Base-by-base conservation (phyloP, 129 eudicot species). In the Escallonia rubra region DNA sequence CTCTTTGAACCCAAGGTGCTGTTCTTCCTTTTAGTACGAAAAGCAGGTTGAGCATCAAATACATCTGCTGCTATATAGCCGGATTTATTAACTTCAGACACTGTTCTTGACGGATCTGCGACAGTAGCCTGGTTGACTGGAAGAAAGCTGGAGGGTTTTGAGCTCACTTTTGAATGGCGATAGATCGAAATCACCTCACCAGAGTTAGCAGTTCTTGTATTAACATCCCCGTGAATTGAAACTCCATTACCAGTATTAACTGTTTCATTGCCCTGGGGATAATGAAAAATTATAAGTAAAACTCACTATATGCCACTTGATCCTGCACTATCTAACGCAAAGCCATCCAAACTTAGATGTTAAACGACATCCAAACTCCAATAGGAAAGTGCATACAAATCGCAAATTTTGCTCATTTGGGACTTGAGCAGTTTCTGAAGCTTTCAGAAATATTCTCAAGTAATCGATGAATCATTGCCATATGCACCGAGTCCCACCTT, bases 11-110 rank as follows among this genome's bases (percentile, higher is more conserved):
- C 81, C 57, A 72, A 72, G 50, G 72, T 82, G 49, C 68, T 74
- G 43, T 74, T 83, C 71, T 80, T 91, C 83, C 94, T 82, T 79
- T 84, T 90, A 57, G 71, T 50, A 67, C 50, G 66, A 64, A 55
- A 64, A 44, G 54, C 14, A 41, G 51, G 55, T 50, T 75, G 72
- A 59, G 68, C 67, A 67, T 61, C 82, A 48, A 50, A 41, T 65
- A 45, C 64, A 65, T 61, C 81, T 64, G 61, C 68, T 16, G 80
- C 75, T n/a, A 42, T 60, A 46, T 43, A 9, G 10, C 63, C 65
- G 23, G 74, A 68, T 44, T 65, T 72, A 71, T 74, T 70, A 66
- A 16, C 79, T 65, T 76, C 83, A 41, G 74, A 63, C 76, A 74
- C 67, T 56, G 61, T 68, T 44, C 54, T 74, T 69, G 64, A 70